A percentile compares a stretch with the other conserved stretches of the same genome.
These are phyloP conservation scores for Neobulgaria alba DNA, from an alignment of 2,329 filamentous ascomycete genomes.

Conservation along the genomic window DNA sequence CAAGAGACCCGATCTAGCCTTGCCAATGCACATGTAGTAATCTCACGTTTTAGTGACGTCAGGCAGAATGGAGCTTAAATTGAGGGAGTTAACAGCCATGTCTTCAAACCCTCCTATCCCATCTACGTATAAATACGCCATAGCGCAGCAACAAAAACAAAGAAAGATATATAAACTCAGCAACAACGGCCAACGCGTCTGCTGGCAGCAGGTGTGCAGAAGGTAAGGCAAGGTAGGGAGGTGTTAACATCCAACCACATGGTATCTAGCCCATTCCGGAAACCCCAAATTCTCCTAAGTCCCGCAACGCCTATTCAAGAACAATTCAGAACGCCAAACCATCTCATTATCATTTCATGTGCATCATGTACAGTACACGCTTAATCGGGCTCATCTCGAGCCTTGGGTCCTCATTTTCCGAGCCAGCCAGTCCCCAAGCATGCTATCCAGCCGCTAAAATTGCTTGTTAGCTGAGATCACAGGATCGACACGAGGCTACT, in stretches of 20 bases:
- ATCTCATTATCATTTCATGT: conserved; percentile 24
- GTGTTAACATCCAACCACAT: background rate
- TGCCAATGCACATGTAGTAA: no score
- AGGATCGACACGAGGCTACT: conserved; percentile 27
- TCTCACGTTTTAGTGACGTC: no score
- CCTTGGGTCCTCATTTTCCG: conserved; percentile 48
- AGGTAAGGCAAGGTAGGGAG: background rate
- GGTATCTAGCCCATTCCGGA: background rate
- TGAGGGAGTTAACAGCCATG: no score
- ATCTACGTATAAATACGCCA: no score
- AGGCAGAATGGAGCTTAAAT: no score
- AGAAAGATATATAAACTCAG: no score
- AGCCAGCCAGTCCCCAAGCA: conserved; percentile 76
- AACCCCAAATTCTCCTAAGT: background rate
- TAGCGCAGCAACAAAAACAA: no score
- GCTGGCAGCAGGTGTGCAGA: no score
- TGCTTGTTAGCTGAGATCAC: conserved; percentile 14
- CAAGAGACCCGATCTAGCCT: no score
- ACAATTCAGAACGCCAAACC: conserved; percentile 4
- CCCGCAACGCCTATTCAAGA: background rate
- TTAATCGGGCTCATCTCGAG: conserved; percentile 14
- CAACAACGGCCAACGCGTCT: no score
- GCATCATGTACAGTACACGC: conserved; percentile 23
- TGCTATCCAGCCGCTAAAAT: conserved; percentile 68
- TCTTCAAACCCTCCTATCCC: no score